A percentile compares a stretch with the other conserved stretches of the same genome.
These are phyloP conservation scores for Fomitopsis palustris DNA, from an alignment of 1,284 basidiomycete species.

Conservation along the genomic window DNA sequence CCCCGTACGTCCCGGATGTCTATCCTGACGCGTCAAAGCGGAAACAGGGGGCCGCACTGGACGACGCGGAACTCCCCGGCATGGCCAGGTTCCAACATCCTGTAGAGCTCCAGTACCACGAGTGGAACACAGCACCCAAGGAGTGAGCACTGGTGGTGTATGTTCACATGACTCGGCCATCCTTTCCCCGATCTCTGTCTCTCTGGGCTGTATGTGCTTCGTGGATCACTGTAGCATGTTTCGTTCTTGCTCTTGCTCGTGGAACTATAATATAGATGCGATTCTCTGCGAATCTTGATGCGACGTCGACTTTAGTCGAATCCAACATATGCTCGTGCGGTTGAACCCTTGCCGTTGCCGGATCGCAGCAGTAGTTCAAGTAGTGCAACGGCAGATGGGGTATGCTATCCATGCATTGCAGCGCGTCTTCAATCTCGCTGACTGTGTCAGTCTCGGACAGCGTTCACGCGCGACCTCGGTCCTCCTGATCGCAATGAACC, in stretches of 20 bases:
- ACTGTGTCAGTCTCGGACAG: neutral
- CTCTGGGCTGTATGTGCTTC: no score
- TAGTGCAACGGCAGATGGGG: no score
- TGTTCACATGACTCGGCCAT: neutral
- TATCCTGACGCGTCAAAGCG: conserved; percentile 13
- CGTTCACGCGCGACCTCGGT: neutral
- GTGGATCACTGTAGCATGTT: no score
- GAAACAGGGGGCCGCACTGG: conserved; percentile 34
- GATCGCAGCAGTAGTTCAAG: no score
- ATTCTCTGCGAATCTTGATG: no score
- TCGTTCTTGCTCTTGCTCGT: no score
- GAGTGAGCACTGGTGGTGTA: neutral
- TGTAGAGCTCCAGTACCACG: neutral
- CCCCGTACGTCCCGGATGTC: conserved; percentile 16
- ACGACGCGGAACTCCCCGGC: conserved; percentile 27
- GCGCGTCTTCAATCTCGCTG: no score
- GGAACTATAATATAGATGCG: no score
- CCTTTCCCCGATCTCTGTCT: neutral
- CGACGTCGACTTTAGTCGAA: no score
- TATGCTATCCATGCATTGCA: no score
- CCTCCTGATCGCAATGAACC: neutral
- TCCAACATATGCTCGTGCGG: no score
- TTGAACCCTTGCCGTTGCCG: no score
- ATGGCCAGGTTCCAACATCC: neutral
- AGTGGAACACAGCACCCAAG: neutral